Conservation (phyloP, 106 monocot species). For the Dendrobium huoshanense region DNA sequence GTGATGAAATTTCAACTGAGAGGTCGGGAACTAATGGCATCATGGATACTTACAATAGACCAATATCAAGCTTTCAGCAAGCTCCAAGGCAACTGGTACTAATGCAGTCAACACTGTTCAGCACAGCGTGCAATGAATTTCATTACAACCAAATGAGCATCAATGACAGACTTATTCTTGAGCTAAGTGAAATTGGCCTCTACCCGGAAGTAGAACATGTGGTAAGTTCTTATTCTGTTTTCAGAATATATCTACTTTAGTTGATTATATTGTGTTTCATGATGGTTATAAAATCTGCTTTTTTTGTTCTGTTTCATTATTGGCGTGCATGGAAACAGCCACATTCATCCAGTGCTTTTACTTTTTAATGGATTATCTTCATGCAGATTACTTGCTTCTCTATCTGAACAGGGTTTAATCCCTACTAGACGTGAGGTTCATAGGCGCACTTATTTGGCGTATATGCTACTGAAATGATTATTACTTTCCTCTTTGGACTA, state of each 20-base stretch:
- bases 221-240: slow-evolving; percentile 24
- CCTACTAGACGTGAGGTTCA: background rate
- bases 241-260: background rate
- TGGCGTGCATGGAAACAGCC: background rate
- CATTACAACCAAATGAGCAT: slow-evolving; percentile 52
- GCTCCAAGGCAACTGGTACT: slow-evolving; percentile 5
- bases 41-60: slow-evolving; percentile 1
- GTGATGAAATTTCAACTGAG: slow-evolving; percentile 18
- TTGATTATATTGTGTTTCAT: background rate
- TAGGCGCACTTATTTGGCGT: background rate
- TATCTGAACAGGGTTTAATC: background rate
- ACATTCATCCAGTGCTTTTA: background rate
- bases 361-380: background rate
- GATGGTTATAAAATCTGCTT: background rate
- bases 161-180: slow-evolving; percentile 47
- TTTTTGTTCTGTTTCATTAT: background rate
- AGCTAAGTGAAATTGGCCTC: slow-evolving; percentile 65
- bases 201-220: slow-evolving; percentile 51
- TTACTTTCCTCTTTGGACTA: background rate
- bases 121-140: slow-evolving; percentile 19
- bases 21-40: slow-evolving; percentile 18
- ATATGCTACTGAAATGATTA: background rate
- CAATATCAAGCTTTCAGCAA: background rate
- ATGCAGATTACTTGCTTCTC: background rate
- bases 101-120: background rate